A percentile compares a stretch with the other conserved stretches of the same genome.
These are phyloP conservation scores for Metarhizium rileyi DNA, from an alignment of 2,329 filamentous ascomycete genomes.

Conservation along the genomic window DNA sequence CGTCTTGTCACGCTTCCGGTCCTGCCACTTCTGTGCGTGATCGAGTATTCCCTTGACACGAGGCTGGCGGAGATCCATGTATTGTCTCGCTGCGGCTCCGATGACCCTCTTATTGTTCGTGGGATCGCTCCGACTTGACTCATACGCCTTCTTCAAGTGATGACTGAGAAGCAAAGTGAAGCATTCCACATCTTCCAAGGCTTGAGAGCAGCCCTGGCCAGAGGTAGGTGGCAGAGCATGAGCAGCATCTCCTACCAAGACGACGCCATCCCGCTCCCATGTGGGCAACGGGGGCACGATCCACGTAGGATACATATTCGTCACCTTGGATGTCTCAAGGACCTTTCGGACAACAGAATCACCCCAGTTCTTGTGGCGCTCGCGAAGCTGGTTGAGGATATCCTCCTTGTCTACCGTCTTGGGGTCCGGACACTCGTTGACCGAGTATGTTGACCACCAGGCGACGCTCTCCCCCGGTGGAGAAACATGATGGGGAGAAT, in stretches of 20 bases:
- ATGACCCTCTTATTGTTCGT: conserved; percentile 7
- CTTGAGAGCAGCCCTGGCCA: conserved; percentile 13
- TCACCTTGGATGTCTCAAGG: conserved; percentile 5
- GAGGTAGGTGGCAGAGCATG: conserved; percentile 13
- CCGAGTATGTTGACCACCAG: conserved; percentile 15
- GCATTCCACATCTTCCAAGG: conserved; percentile 13
- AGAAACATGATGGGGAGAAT: conserved; percentile 11
- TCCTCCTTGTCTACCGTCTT: conserved; percentile 10
- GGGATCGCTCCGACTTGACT: neutral
- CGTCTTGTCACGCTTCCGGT: conserved; percentile 11
- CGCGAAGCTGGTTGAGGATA: conserved; percentile 10
- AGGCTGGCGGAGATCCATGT: conserved; percentile 11
- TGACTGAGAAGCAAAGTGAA: conserved; percentile 11
- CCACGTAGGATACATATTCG: conserved; percentile 15
- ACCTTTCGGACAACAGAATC: conserved; percentile 12
- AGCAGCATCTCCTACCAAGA: conserved; percentile 14
- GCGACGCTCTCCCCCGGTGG: conserved; percentile 9
- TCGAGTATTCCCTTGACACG: conserved; percentile 11
- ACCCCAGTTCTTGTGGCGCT: conserved; percentile 11
- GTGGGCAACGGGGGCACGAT: conserved; percentile 11
- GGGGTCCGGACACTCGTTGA: conserved; percentile 9
- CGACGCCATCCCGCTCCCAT: conserved; percentile 14
- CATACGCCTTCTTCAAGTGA: conserved; percentile 5
- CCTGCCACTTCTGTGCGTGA: conserved; percentile 8
- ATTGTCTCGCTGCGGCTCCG: conserved; percentile 11